phyloP scores from a whole-genome alignment of 306 rosid species.

The Lupinus albus region DNA sequence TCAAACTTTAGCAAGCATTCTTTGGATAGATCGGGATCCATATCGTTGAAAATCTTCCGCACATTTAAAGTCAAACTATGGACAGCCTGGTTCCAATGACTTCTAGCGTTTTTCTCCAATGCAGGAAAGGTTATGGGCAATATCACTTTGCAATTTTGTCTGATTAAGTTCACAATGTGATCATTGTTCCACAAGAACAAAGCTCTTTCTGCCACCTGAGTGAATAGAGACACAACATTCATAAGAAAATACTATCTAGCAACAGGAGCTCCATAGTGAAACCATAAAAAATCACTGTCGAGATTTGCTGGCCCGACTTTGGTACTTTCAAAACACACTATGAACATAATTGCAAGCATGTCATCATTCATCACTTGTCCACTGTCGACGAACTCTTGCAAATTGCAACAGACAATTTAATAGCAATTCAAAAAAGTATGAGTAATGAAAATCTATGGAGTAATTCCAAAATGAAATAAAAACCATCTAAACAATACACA shows the following conservation, averaged over 20 bases:
- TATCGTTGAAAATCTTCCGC: conserved; percentile 67
- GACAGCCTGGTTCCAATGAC: conserved; percentile 87
- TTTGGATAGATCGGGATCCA: conserved; percentile 64
- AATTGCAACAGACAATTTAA: not conserved
- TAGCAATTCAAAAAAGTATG: conserved; percentile 3
- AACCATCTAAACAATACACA: conserved; percentile 14
- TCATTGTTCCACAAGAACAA: conserved; percentile 80
- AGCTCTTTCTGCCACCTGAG: conserved; percentile 84
- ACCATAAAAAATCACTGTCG: conserved; percentile 2
- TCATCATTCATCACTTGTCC: not conserved
- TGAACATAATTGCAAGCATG: conserved; percentile 6
- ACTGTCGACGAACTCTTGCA: conserved; percentile 6
- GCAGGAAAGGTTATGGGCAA: conserved; percentile 82
- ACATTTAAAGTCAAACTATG: conserved; percentile 76
- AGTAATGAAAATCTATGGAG: not conserved
- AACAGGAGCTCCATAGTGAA: conserved; percentile 12
- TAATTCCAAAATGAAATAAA: conserved; percentile 8
- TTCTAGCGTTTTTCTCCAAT: conserved; percentile 67
- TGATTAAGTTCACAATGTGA: conserved; percentile 73
- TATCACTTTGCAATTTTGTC: conserved; percentile 65
- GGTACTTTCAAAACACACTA: not conserved
- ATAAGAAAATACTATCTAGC: conserved; percentile 7
- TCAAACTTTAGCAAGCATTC: conserved; percentile 68
- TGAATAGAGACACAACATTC: conserved; percentile 14
- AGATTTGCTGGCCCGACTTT: conserved; percentile 28